Percentiles rank a stretch among this genome's conserved stretches.
These are phyloP conservation scores for Exophiala lecanii-corni DNA, from an alignment of 2,329 filamentous ascomycete species.

Conservation along the genomic window DNA sequence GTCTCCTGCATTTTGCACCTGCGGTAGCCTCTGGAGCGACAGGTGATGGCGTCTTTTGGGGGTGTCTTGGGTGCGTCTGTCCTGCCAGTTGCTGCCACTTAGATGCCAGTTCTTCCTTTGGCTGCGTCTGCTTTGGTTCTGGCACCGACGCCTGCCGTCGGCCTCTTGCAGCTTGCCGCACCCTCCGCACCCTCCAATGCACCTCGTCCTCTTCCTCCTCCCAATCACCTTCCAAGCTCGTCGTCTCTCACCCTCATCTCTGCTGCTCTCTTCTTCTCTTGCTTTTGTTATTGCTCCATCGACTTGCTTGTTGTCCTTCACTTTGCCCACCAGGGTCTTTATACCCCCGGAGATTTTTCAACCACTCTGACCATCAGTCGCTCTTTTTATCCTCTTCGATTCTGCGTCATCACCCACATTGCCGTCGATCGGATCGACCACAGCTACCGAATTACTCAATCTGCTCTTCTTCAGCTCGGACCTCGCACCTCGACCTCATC, in stretches of 20 bases:
- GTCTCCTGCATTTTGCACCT: not conserved
- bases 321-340: constrained; percentile 12
- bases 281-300: constrained; percentile 26
- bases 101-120: not conserved
- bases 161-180: not conserved
- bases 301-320: constrained; percentile 19
- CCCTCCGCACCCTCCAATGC: no score
- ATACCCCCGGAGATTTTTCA: constrained; percentile 7
- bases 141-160: not conserved
- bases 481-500: not conserved
- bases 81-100: not conserved
- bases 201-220: constrained; percentile 30
- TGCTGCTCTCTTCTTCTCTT: constrained; percentile 18
- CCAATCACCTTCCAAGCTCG: constrained; percentile 28
- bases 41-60: no score
- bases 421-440: no score
- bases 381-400: constrained; percentile 22
- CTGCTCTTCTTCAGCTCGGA: constrained; percentile 3
- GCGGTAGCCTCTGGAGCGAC: no score
- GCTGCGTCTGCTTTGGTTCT: not conserved
- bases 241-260: constrained; percentile 27
- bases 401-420: constrained; percentile 12
- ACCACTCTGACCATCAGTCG: constrained; percentile 21
- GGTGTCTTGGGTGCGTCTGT: no score
- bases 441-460: constrained; percentile 3